Percentiles rank a stretch among this genome's conserved stretches.
Evolutionary conservation across 257 asterid genomes (phyloP).

Genomic region (Penstemon barbatus): DNA sequence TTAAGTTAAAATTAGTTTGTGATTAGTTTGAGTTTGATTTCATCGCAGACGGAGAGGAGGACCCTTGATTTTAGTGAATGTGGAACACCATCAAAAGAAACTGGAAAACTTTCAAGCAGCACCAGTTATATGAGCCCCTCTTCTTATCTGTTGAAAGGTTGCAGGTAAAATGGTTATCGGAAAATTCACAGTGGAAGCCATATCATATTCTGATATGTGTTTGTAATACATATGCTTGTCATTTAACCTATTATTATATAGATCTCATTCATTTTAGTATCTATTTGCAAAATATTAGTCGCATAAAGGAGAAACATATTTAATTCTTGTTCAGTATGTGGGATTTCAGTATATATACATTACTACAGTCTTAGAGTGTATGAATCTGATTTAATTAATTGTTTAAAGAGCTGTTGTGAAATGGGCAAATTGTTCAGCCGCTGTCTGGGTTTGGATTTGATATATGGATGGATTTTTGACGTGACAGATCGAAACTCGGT

Average conservation of each 20-base stretch:
- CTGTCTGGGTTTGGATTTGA: no score
- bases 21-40: slow-evolving; percentile 6
- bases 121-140: slow-evolving; percentile 55
- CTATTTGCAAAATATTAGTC: not conserved
- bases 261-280: not conserved
- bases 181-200: not conserved
- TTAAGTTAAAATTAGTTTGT: not conserved
- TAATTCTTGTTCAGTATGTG: not conserved
- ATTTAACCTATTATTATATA: not conserved
- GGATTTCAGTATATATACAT: slow-evolving; percentile 6
- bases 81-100: slow-evolving; percentile 68
- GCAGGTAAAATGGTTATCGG: slow-evolving; percentile 45
- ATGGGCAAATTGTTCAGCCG: no score
- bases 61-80: slow-evolving; percentile 86
- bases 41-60: slow-evolving; percentile 69
- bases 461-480: no score
- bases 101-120: slow-evolving; percentile 40
- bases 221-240: not conserved
- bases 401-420: no score
- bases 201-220: not conserved
- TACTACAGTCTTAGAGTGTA: no score
- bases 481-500: no score
- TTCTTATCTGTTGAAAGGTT: slow-evolving; percentile 69
- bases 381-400: not conserved
- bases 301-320: not conserved